A percentile compares a stretch with the other conserved stretches of the same genome.
Conservation (phyloP, 352 stramenopile genomes). For the Phytophthora pinifolia region DNA sequence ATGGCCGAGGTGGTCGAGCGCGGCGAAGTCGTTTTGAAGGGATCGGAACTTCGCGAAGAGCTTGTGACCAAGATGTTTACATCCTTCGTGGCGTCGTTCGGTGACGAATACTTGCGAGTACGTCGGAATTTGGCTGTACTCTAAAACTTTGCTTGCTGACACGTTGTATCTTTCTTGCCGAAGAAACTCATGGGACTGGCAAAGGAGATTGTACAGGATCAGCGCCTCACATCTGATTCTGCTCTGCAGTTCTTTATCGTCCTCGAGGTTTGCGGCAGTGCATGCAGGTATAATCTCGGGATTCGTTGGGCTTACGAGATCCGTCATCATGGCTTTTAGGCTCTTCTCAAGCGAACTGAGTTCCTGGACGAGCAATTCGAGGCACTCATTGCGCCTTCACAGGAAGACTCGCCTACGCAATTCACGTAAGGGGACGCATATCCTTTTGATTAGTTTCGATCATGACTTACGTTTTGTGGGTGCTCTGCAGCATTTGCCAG, state of each 20-base stretch:
- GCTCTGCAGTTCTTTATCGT: conserved; percentile 65
- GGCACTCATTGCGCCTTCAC: conserved; percentile 33
- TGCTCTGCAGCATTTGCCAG: conserved; percentile 60
- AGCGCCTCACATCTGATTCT: conserved; percentile 58
- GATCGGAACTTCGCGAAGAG: conserved; percentile 64
- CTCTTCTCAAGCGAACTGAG: conserved; percentile 58
- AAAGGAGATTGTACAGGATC: conserved; percentile 70
- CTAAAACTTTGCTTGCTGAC: not conserved
- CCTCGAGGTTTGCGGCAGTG: conserved; percentile 42
- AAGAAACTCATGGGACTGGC: conserved; percentile 60
- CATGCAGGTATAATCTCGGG: not conserved
- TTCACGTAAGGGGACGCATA: conserved; percentile 48
- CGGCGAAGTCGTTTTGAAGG: conserved; percentile 67
- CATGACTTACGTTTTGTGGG: not conserved
- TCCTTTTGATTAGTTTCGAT: not conserved
- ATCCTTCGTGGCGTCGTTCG: conserved; percentile 55
- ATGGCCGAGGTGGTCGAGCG: conserved; percentile 50
- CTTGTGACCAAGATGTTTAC: conserved; percentile 71
- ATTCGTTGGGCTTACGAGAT: not conserved
- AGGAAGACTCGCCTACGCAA: conserved; percentile 59
- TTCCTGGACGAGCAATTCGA: conserved; percentile 71
- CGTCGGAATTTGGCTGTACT: conserved; percentile 1
- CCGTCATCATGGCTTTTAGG: conserved; percentile 20
- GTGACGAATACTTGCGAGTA: conserved; percentile 70
- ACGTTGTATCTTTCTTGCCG: not conserved